Evolutionary conservation across 139 green algal species (phyloP), one percentile per base, ranked within the genome.

Genomic region (Edaphochlamys debaryana): DNA sequence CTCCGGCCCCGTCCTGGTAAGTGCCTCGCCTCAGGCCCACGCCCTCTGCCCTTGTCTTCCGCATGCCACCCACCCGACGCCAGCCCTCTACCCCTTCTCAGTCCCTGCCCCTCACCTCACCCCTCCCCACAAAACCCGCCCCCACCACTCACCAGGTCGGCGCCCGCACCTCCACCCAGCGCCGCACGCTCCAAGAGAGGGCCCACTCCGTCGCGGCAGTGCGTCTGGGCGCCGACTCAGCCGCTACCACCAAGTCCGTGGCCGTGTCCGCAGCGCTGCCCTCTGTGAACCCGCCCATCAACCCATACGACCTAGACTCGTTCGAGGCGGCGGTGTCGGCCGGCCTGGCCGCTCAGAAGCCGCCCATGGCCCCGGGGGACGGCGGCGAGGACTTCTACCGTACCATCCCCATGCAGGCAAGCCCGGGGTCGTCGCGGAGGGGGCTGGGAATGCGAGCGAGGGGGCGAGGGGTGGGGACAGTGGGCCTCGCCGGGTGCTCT

Each of bases 401-500:
- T 40, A 66, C 74, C 4, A 62, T 79, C 2, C 86, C 86, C 48
- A 73, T 85, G 63, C 86, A 89, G 79, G 85, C 84, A 22, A 7
- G 30, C 9, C 0, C 30, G 30, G 0, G 11, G 30, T 2, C 60
- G 38, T 23, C 2, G 17, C 2, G 2, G 11, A 11, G 56, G 25
- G n/a, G n/a, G n/a, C n/a, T n/a, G n/a, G n/a, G n/a, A n/a, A n/a
- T n/a, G n/a, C n/a, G n/a, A n/a, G n/a, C n/a, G 54, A 30, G 22
- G 11, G 54, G 20, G 11, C 4, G 23, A 34, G 8, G 45, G 11
- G 45, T 54, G 9, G 45, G 11, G 11, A 54, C 13, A 13, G 9
- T 13, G 9, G 45, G 11, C 45, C 13, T 54, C 45, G 45, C 13
- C 45, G 13, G 45, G 13, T 22, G 11, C 9, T 13, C 11, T 54